Conservation (phyloP, 2,329 filamentous ascomycete species). For the Mycogone perniciosa region DNA sequence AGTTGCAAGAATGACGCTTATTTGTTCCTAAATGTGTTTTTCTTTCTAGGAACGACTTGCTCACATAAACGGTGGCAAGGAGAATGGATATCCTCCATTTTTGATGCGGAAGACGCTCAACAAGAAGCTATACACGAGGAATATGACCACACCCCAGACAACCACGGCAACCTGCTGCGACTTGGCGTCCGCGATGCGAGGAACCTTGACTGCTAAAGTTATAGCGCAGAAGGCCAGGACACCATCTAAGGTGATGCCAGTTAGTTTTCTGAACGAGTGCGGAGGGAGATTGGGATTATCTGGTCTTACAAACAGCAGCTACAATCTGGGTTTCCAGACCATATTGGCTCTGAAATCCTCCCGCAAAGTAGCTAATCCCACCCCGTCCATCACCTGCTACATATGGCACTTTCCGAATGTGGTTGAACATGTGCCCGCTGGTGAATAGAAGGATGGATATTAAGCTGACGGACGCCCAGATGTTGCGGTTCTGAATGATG, state of each 20-base stretch:
- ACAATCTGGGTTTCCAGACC: slow-evolving; percentile 94
- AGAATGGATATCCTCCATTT: slow-evolving; percentile 93
- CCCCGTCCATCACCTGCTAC: slow-evolving; percentile 78
- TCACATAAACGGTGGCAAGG: slow-evolving; percentile 78
- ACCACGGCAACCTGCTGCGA: slow-evolving; percentile 77
- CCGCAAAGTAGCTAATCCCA: slow-evolving; percentile 82
- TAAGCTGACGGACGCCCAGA: slow-evolving; percentile 87
- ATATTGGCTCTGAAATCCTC: slow-evolving; percentile 88
- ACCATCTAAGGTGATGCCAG: slow-evolving; percentile 42
- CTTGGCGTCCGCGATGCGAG: slow-evolving; percentile 72
- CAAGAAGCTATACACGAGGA: slow-evolving; percentile 87
- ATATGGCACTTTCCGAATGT: slow-evolving; percentile 93
- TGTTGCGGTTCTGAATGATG: slow-evolving; percentile 78
- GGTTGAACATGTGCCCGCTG: slow-evolving; percentile 98
- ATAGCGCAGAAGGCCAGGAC: slow-evolving; percentile 86
- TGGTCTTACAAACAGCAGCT: slow-evolving; percentile 78
- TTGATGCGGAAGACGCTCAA: slow-evolving; percentile 91
- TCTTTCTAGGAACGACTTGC: no score
- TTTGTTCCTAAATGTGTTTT: no score
- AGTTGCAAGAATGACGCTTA: no score
- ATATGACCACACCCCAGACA: slow-evolving; percentile 68
- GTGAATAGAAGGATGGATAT: slow-evolving; percentile 89
- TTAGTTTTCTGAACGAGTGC: slow-evolving; percentile 17
- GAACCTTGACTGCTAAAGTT: slow-evolving; percentile 83
- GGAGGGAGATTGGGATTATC: not conserved